Conservation (phyloP, 1,284 basidiomycete genomes). For the Sanghuangporus sanghuang region DNA sequence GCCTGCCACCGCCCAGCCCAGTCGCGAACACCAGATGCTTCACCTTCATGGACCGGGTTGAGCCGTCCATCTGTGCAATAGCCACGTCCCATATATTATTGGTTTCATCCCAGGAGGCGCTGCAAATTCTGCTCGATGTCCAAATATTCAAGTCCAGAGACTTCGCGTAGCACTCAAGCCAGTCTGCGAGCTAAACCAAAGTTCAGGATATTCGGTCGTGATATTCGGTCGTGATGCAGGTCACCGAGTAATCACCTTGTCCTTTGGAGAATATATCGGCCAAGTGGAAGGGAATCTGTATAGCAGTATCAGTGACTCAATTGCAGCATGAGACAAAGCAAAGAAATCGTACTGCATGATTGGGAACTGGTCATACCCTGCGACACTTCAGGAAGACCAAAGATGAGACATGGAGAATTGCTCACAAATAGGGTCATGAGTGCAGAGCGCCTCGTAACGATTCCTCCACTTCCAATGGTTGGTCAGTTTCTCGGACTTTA, state of each 20-base stretch:
- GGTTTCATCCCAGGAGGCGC: constrained; percentile 35
- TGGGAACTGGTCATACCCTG: constrained; percentile 14
- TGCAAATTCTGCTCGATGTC: constrained; percentile 28
- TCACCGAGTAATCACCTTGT: constrained; percentile 34
- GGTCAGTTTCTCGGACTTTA: not conserved
- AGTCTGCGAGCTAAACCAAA: constrained; percentile 32
- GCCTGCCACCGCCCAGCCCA: constrained; percentile 31
- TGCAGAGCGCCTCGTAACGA: constrained; percentile 53
- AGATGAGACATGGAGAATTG: constrained; percentile 18
- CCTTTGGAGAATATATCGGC: constrained; percentile 56
- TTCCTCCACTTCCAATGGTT: constrained; percentile 39
- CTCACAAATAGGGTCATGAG: constrained; percentile 65
- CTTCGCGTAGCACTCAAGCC: constrained; percentile 36
- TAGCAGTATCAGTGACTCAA: not conserved
- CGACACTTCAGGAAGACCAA: not conserved
- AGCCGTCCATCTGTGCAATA: constrained; percentile 34
- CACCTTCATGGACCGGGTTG: constrained; percentile 21
- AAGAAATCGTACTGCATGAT: constrained; percentile 24
- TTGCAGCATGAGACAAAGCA: not conserved
- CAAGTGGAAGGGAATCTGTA: constrained; percentile 51
- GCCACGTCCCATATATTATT: constrained; percentile 48
- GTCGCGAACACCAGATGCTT: constrained; percentile 30
- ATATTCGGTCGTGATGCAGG: not conserved
- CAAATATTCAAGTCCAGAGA: constrained; percentile 36
- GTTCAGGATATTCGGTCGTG: not conserved